These are phyloP conservation scores for Decorospora gaudefroyi DNA, from an alignment of 2,329 filamentous ascomycete species.

Conservation along the genomic window DNA sequence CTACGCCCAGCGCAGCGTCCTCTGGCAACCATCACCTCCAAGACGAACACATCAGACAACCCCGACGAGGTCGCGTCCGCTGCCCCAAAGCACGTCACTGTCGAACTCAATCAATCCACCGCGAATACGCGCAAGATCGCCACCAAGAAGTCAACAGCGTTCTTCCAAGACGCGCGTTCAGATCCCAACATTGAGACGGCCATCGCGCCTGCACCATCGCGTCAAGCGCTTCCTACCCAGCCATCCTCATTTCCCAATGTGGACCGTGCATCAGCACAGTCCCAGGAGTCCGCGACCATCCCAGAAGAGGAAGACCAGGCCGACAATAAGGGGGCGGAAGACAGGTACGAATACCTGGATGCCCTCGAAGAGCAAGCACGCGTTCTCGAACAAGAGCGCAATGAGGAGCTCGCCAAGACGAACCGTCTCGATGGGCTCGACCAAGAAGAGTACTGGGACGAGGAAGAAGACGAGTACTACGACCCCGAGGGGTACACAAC, in stretches of 20 bases:
- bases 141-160: conserved; percentile 58
- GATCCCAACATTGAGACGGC: conserved; percentile 25
- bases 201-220: conserved; percentile 27
- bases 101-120: conserved; percentile 38
- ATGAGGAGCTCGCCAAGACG: conserved; percentile 43
- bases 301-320: conserved; percentile 19
- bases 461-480: conserved; percentile 73
- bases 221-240: conserved; percentile 27
- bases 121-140: conserved; percentile 54
- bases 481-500: conserved; percentile 73
- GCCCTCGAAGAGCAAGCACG: conserved; percentile 46
- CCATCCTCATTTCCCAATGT: conserved; percentile 30
- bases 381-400: conserved; percentile 44
- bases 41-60: conserved; percentile 25
- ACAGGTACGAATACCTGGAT: conserved; percentile 45
- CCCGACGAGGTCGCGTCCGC: conserved; percentile 23
- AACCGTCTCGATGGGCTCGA: conserved; percentile 47
- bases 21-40: conserved; percentile 38
- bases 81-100: conserved; percentile 28
- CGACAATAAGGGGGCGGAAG: conserved; percentile 30
- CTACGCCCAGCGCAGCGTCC: conserved; percentile 67
- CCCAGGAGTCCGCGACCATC: conserved; percentile 23
- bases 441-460: conserved; percentile 73
- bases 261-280: conserved; percentile 28
- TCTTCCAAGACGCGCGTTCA: conserved; percentile 57